phyloP scores from a whole-genome alignment of 2,329 filamentous ascomycete species.

The Hypoxylon sp. region DNA sequence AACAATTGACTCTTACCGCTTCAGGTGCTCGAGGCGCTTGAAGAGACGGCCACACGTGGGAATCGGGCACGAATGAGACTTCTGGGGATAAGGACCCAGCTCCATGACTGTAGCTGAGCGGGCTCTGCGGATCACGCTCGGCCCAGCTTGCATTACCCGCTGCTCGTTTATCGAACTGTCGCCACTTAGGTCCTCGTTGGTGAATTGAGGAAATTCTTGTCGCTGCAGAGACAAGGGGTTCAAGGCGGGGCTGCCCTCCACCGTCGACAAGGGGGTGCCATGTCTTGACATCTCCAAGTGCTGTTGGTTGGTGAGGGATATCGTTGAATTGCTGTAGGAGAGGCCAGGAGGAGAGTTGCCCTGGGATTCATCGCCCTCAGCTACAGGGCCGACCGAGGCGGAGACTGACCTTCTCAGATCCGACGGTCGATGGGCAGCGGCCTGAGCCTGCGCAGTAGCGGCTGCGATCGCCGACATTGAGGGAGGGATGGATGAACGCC shows the following conservation, averaged over 20 bases:
- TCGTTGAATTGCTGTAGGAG: conserved; percentile 76
- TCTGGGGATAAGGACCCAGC: conserved; percentile 94
- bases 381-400: conserved; percentile 83
- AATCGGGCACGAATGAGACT: conserved; percentile 99
- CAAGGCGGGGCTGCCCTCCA: conserved; percentile 84
- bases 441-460: conserved; percentile 68
- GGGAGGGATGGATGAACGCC: conserved; percentile 91
- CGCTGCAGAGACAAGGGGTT: conserved; percentile 76
- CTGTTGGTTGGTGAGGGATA: conserved; percentile 73
- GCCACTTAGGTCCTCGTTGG: conserved; percentile 71
- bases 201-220: conserved; percentile 76
- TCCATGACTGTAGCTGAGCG: conserved; percentile 97
- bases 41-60: conserved; percentile 96
- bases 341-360: conserved; percentile 84
- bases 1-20: conserved; percentile 81
- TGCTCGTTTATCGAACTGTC: conserved; percentile 72
- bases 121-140: conserved; percentile 86
- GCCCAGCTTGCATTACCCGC: conserved; percentile 76
- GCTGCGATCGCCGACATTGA: conserved; percentile 77
- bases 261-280: conserved; percentile 86
- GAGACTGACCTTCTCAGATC: conserved; percentile 93
- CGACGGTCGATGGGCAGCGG: conserved; percentile 81
- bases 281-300: conserved; percentile 89
- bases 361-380: conserved; percentile 82
- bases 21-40: conserved; percentile 99